These are phyloP conservation scores for Begonia peltatifolia DNA, from an alignment of 306 rosid genomes.

Conservation along the genomic window DNA sequence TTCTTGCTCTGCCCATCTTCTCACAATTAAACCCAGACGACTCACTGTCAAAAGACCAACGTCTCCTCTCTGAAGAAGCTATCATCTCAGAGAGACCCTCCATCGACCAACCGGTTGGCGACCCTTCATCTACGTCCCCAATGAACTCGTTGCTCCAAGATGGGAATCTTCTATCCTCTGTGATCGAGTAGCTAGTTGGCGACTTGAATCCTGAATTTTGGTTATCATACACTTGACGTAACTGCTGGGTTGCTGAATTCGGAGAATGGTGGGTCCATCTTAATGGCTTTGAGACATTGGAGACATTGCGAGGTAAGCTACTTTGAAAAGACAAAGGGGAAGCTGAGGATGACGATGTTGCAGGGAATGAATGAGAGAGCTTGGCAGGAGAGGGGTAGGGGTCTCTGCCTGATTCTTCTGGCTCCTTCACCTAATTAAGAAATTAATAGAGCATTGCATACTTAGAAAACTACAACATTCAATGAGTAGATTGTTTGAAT, in stretches of 20 bases:
- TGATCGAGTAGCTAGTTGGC: slow-evolving; percentile 28
- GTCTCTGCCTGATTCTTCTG: slow-evolving; percentile 36
- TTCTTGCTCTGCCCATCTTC: slow-evolving; percentile 42
- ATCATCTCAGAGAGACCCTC: slow-evolving; percentile 63
- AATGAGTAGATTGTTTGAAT: neutral
- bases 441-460: slow-evolving; percentile 1
- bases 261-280: slow-evolving; percentile 42
- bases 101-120: slow-evolving; percentile 80
- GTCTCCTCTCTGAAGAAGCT: slow-evolving; percentile 54
- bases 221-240: slow-evolving; percentile 46
- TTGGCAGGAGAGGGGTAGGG: slow-evolving; percentile 36
- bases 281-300: slow-evolving; percentile 38
- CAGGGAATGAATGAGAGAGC: slow-evolving; percentile 41
- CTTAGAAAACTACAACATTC: neutral
- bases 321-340: slow-evolving; percentile 49
- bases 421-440: slow-evolving; percentile 34
- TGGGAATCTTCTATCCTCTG: slow-evolving; percentile 48
- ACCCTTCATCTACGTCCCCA: slow-evolving; percentile 43
- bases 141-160: slow-evolving; percentile 53
- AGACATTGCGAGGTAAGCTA: slow-evolving; percentile 45
- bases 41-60: slow-evolving; percentile 79
- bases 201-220: slow-evolving; percentile 45
- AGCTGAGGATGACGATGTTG: slow-evolving; percentile 41
- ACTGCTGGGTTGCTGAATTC: slow-evolving; percentile 26
- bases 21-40: slow-evolving; percentile 54